Conservation (phyloP, 805 yeast species). For the Hanseniaspora valbyensis region DNA sequence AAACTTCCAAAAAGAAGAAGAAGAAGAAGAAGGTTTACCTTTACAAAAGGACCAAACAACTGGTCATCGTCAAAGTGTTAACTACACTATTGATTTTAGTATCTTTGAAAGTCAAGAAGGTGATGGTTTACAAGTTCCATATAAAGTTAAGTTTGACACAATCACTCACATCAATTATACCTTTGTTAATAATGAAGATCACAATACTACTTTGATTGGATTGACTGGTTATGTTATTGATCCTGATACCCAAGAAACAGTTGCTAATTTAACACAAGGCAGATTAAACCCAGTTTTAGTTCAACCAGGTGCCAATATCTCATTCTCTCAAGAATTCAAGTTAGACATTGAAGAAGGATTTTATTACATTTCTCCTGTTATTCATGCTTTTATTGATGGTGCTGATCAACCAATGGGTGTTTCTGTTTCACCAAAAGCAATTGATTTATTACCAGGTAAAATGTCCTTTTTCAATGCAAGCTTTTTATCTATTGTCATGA, state of each 20-base stretch:
- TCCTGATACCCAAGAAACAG: slow-evolving; percentile 40
- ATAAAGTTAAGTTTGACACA: slow-evolving; percentile 43
- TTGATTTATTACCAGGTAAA: slow-evolving; percentile 50
- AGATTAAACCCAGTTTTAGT: slow-evolving; percentile 50
- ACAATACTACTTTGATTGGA: slow-evolving; percentile 46
- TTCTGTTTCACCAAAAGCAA: slow-evolving; percentile 44
- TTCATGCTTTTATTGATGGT: slow-evolving; percentile 36
- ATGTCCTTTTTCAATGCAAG: slow-evolving; percentile 65
- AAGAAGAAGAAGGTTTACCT: not conserved
- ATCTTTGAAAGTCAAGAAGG: slow-evolving; percentile 37
- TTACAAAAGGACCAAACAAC: slow-evolving; percentile 18
- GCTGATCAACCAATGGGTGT: slow-evolving; percentile 37
- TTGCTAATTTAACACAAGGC: slow-evolving; percentile 55
- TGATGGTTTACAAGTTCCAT: slow-evolving; percentile 30
- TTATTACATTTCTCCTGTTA: slow-evolving; percentile 49
- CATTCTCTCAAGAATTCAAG: slow-evolving; percentile 49
- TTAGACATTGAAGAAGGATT: slow-evolving; percentile 47
- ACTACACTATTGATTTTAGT: slow-evolving; percentile 39
- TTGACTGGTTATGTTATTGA: slow-evolving; percentile 56
- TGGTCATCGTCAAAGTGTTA: slow-evolving; percentile 30
- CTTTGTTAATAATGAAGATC: slow-evolving; percentile 44
- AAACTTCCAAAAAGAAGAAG: not conserved
- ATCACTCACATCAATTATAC: slow-evolving; percentile 41
- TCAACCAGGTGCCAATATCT: slow-evolving; percentile 37
- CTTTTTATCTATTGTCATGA: slow-evolving; percentile 49